Base-by-base conservation (phyloP, 345 rosid species). In the Brassica rapa region DNA sequence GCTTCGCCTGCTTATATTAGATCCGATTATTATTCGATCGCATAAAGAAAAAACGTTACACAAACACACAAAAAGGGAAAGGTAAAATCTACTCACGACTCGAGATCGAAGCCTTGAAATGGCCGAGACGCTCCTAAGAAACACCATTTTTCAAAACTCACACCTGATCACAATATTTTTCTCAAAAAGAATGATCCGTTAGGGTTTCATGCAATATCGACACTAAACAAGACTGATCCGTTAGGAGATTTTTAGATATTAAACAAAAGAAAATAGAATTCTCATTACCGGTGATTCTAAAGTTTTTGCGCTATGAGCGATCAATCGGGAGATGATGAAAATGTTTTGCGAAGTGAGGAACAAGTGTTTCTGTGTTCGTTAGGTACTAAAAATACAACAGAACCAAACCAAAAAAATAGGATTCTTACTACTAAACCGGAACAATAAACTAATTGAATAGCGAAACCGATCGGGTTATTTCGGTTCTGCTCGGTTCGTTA, bases 101-200 rank as follows among this genome's bases (percentile, higher is more conserved):
- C 87, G 90, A 67, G 91, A 88, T 15, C 89, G 88, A 23, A 88
- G 86, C 80, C 83, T 83, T 68, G 93, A 87, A 61, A 92, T 87
- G 55, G 88, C 83, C 57, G 87, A 72, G 27, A 86, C 74, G 68
- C 86, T 21, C 27, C 89, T 84, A 61, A 83, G 84, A 85, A 87
- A 84, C 85, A 72, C 91, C 98, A 93, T 90, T 1, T 73, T 77
- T 81, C 14, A 74, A 72, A 46, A 43, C 62, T 66, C 67, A 56
- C 64, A 76, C 68, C 83, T 43, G 33, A 21, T 29, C 70, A 60
- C 70, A 56, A 66, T 9, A 16, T 76, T 27, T 60, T 33, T 6
- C 55, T 67, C 32, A 39, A 68, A 15, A 30, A 64, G 65, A 12
- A 6, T 39, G 72, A 68, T 62, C 29, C 32, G 14, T 56, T 49